phyloP scores from a whole-genome alignment of 2,329 filamentous ascomycete genomes.

The Fusarium multiceps region DNA sequence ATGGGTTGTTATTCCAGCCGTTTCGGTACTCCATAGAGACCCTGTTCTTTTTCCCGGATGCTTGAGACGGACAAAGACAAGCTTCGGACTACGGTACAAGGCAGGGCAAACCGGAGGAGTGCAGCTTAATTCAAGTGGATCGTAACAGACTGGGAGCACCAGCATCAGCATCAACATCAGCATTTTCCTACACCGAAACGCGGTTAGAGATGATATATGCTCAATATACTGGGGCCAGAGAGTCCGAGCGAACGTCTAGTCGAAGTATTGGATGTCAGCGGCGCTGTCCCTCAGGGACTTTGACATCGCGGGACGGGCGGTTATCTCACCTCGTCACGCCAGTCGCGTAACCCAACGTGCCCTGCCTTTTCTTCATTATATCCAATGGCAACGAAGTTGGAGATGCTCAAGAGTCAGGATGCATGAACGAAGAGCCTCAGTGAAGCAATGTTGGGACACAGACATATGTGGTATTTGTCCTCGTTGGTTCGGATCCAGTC shows the following conservation, averaged over 20 bases:
- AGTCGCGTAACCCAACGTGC: constrained; percentile 22
- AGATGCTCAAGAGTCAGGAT: constrained; percentile 16
- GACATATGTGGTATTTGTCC: constrained; percentile 8
- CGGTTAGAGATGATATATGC: constrained; percentile 7
- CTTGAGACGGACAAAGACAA: constrained; percentile 18
- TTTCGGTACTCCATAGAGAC: constrained; percentile 35
- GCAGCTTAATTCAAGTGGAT: background rate
- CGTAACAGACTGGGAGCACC: background rate
- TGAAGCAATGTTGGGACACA: constrained; percentile 7
- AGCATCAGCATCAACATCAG: background rate
- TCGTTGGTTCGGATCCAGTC: constrained; percentile 22
- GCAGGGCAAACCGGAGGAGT: constrained; percentile 18
- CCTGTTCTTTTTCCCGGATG: constrained; percentile 21
- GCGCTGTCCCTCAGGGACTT: background rate
- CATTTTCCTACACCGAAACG: constrained; percentile 10
- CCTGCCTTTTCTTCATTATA: background rate
- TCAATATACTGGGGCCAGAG: background rate
- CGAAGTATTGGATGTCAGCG: background rate
- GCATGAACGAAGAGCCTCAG: constrained; percentile 20
- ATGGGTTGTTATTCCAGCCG: constrained; percentile 17
- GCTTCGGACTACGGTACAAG: constrained; percentile 11
- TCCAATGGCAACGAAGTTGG: constrained; percentile 28
- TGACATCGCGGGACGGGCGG: constrained; percentile 13
- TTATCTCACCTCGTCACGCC: constrained; percentile 33
- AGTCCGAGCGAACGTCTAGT: background rate